phyloP scores from a whole-genome alignment of 2,329 filamentous ascomycete genomes.

The Pseudogymnoascus sp. region DNA sequence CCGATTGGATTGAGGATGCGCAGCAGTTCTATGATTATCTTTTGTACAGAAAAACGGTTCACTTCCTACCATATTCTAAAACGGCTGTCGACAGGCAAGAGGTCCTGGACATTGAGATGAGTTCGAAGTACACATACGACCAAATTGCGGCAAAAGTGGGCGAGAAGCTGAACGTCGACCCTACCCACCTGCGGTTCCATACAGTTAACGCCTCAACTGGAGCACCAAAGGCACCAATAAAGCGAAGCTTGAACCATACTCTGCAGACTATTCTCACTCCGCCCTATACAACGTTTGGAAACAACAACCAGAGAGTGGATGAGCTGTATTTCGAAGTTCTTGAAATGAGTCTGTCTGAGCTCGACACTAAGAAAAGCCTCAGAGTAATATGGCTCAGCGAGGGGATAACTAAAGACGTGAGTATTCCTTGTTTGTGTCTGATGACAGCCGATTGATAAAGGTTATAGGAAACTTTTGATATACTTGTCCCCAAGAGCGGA shows the following conservation, averaged over 20 bases:
- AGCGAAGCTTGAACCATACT: constrained; percentile 55
- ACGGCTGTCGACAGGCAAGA: constrained; percentile 53
- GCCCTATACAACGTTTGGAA: constrained; percentile 63
- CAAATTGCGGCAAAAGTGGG: constrained; percentile 77
- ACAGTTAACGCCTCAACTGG: constrained; percentile 72
- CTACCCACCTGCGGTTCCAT: constrained; percentile 85
- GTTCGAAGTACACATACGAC: constrained; percentile 84
- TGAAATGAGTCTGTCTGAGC: constrained; percentile 86
- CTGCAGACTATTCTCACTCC: constrained; percentile 72
- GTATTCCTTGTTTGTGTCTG: constrained; percentile 20
- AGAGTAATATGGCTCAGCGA: constrained; percentile 82
- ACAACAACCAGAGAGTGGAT: constrained; percentile 64
- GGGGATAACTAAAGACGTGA: constrained; percentile 81
- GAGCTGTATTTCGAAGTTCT: constrained; percentile 86
- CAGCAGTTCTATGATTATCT: constrained; percentile 90
- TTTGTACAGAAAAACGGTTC: constrained; percentile 71
- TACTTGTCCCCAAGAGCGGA: constrained; percentile 83
- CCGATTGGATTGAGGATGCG: constrained; percentile 60
- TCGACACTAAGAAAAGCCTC: constrained; percentile 84
- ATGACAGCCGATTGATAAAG: constrained; percentile 21
- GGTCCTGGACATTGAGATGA: constrained; percentile 70
- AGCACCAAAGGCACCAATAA: constrained; percentile 70
- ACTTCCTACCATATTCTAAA: constrained; percentile 63
- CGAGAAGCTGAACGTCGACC: constrained; percentile 65
- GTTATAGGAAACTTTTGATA: constrained; percentile 62